These are phyloP conservation scores for Zea luxurians DNA, from an alignment of 176 grass and related monocot genomes.

Conservation along the genomic window DNA sequence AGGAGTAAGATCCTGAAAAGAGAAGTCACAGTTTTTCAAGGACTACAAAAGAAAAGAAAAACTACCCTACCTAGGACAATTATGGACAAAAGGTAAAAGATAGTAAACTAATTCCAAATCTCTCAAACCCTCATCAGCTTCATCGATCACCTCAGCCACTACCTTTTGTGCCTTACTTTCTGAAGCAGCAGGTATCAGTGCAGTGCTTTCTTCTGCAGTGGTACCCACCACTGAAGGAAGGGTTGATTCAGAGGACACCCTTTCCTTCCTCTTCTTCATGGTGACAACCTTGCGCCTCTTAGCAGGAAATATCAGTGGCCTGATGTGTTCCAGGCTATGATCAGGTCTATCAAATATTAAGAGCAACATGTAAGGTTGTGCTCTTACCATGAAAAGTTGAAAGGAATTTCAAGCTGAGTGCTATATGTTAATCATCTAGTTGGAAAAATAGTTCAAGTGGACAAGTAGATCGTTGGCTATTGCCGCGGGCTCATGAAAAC, in stretches of 20 bases:
- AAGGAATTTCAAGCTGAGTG: not conserved
- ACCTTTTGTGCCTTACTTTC: not conserved
- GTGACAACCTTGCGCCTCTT: constrained; percentile 16
- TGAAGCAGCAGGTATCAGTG: not conserved
- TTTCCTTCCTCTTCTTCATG: constrained; percentile 1
- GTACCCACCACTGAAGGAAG: not conserved
- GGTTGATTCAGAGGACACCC: not conserved
- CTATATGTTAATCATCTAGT: not conserved
- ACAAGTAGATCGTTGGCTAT: not conserved
- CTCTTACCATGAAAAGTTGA: not conserved
- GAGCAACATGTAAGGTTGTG: constrained; percentile 1
- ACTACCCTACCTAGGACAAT: not conserved
- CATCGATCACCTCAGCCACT: not conserved
- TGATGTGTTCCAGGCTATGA: constrained; percentile 9
- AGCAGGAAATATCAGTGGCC: not conserved
- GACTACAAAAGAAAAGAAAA: not conserved
- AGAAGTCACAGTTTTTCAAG: not conserved
- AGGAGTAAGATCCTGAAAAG: constrained; percentile 7
- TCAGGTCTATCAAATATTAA: constrained; percentile 15
- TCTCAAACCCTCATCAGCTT: not conserved
- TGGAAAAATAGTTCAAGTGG: not conserved
- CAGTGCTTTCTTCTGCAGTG: not conserved
- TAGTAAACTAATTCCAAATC: not conserved
- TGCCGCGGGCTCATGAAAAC: not conserved
- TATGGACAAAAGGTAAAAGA: not conserved